Conservation (phyloP, 129 eudicot species). For the Tagetes erecta region DNA sequence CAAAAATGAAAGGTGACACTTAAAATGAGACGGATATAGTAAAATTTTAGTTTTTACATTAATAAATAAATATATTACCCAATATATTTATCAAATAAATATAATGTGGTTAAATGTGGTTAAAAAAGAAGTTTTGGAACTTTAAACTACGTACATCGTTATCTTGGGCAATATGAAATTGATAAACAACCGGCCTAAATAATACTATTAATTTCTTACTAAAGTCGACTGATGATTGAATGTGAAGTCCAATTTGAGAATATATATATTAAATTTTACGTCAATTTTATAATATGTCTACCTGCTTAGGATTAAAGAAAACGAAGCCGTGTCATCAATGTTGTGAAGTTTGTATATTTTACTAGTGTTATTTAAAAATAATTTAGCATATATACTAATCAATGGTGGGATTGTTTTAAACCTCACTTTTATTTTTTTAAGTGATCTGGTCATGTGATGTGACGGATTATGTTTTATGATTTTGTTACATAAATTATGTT, state of each 20-base stretch:
- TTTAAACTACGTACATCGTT: slow-evolving; percentile 18
- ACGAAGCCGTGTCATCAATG: slow-evolving; percentile 17
- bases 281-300: slow-evolving; percentile 2
- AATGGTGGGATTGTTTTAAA: neutral
- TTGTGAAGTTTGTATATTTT: slow-evolving; percentile 7
- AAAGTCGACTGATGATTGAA: slow-evolving; percentile 9
- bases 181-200: slow-evolving; percentile 33
- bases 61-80: neutral
- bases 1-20: too few relatives aligned
- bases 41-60: neutral
- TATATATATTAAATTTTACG: neutral
- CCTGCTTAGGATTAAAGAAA: slow-evolving; percentile 29
- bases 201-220: neutral
- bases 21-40: too few relatives aligned
- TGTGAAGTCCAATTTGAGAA: neutral
- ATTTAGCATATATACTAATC: neutral
- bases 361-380: neutral
- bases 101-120: neutral
- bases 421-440: neutral
- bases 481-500: too few relatives aligned
- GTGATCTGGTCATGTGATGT: too few relatives aligned
- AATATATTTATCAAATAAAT: neutral
- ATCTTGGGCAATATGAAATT: neutral
- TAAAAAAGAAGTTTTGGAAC: neutral
- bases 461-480: too few relatives aligned